These are phyloP conservation scores for Cymbopogon flexuosus DNA, from an alignment of 202 grass and related monocot genomes.

Conservation along the genomic window DNA sequence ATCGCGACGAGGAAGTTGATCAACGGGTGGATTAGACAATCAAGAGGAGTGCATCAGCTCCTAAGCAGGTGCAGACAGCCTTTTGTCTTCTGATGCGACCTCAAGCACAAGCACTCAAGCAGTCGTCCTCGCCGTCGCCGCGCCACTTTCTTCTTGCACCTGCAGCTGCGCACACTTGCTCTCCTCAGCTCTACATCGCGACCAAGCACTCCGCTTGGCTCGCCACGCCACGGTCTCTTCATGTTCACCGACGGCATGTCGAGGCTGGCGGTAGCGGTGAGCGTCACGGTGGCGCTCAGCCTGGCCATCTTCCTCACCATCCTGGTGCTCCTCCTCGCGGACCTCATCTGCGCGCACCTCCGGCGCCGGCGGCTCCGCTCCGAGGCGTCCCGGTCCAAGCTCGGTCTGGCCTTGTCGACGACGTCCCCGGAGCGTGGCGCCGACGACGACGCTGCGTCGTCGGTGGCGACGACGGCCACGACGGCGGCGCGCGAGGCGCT, in stretches of 20 bases:
- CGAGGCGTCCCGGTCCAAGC: conserved; percentile 18
- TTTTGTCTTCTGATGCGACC: conserved; percentile 20
- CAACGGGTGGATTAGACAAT: conserved; percentile 27
- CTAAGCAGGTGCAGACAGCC: background rate
- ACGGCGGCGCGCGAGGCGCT: conserved; percentile 24
- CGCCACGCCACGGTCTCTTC: no score
- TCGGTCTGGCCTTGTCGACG: background rate
- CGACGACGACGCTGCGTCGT: background rate
- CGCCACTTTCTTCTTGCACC: background rate
- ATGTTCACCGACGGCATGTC: conserved; percentile 57
- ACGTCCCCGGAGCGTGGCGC: background rate
- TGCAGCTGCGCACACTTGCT: background rate
- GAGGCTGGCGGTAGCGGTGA: conserved; percentile 54
- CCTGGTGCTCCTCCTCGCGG: conserved; percentile 59
- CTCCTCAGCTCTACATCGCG: background rate
- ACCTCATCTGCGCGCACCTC: conserved; percentile 67
- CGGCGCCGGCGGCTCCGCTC: background rate
- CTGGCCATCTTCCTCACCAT: conserved; percentile 67
- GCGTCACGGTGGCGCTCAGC: conserved; percentile 52
- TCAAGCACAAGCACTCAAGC: background rate
- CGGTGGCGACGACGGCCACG: conserved; percentile 15
- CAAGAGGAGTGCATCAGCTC: background rate
- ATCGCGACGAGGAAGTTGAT: conserved; percentile 21
- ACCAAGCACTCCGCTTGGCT: no score
- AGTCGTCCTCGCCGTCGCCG: background rate